Conservation (phyloP, 257 asterid species). For the Fraxinus anomala region DNA sequence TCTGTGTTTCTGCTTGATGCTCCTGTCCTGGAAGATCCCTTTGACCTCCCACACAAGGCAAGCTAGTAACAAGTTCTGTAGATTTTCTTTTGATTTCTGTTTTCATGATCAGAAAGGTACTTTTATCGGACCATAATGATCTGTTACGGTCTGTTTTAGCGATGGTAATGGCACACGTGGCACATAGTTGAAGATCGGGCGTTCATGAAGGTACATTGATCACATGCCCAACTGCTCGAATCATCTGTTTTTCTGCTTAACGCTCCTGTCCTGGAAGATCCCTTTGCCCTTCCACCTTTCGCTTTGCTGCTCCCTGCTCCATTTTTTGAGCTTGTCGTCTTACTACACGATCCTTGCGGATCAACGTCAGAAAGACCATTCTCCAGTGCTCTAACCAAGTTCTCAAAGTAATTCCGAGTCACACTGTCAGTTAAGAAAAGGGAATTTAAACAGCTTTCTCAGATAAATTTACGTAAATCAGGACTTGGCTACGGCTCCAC, state of each 20-base stretch:
- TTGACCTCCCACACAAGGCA: background rate
- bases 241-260: conserved; percentile 47
- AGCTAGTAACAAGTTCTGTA: background rate
- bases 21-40: conserved; percentile 44
- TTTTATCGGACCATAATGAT: background rate
- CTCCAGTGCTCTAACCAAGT: conserved; percentile 32
- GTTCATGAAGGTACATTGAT: conserved; percentile 60
- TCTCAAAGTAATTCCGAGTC: conserved; percentile 31
- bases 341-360: conserved; percentile 57
- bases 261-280: conserved; percentile 41
- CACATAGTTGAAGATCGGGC: conserved; percentile 45
- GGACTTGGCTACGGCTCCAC: background rate
- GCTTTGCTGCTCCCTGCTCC: conserved; percentile 70
- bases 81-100: background rate
- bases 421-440: conserved; percentile 1
- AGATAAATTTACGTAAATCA: no score
- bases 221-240: conserved; percentile 66
- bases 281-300: conserved; percentile 65
- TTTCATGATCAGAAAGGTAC: background rate
- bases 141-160: conserved; percentile 26
- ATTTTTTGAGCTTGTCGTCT: conserved; percentile 47
- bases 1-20: conserved; percentile 40
- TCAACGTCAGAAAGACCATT: conserved; percentile 61
- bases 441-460: background rate
- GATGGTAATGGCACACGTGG: conserved; percentile 57